Conservation (phyloP, 345 rosid genomes). For the Laguncularia racemosa region DNA sequence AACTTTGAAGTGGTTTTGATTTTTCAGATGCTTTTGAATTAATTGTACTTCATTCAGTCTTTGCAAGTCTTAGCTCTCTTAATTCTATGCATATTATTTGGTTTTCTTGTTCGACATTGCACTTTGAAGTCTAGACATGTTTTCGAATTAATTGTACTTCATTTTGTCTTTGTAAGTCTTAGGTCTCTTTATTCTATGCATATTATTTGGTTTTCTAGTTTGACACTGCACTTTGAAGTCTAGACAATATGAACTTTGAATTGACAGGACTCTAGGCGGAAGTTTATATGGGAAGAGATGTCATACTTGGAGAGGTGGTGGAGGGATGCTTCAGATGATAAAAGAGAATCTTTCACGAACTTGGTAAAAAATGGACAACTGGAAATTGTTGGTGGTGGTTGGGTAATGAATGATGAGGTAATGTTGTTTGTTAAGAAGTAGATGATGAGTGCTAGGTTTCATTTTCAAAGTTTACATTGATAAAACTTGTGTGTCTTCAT, state of each 20-base stretch:
- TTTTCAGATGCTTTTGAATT: too few species aligned
- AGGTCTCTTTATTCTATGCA: too few species aligned
- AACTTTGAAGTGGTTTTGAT: too few species aligned
- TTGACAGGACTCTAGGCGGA: constrained; percentile 69
- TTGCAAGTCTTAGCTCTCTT: too few species aligned
- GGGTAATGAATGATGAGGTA: constrained; percentile 99
- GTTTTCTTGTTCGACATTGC: too few species aligned
- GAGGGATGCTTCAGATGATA: constrained; percentile 72
- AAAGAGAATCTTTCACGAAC: constrained; percentile 56
- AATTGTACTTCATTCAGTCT: too few species aligned
- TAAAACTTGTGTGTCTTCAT: constrained; percentile 10
- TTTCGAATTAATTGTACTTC: too few species aligned
- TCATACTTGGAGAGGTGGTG: constrained; percentile 98
- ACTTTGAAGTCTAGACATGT: too few species aligned
- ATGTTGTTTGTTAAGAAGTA: not conserved
- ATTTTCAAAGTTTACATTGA: not conserved
- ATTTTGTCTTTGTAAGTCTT: too few species aligned
- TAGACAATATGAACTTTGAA: constrained; percentile 9
- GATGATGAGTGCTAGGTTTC: not conserved
- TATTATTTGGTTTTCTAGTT: too few species aligned
- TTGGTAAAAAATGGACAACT: constrained; percentile 87
- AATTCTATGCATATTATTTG: too few species aligned
- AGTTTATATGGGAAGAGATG: constrained; percentile 99
- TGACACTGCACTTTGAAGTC: too few species aligned
- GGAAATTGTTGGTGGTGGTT: constrained; percentile 98